phyloP scores from a whole-genome alignment of 192 early-diverging fungal species.

The Gorgonomyces haynaldii region DNA sequence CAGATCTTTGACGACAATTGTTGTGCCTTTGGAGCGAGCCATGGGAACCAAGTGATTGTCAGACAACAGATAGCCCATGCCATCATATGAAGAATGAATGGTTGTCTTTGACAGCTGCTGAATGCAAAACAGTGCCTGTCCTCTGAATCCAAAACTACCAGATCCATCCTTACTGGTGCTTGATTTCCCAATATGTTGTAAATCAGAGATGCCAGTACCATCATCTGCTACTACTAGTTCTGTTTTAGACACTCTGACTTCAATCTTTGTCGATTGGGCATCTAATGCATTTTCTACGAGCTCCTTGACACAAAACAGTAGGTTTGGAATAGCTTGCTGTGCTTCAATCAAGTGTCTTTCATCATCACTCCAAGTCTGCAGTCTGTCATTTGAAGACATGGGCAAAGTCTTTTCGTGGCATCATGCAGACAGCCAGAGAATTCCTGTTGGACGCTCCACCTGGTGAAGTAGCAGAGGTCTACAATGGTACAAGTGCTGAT shows the following conservation, averaged over 20 bases:
- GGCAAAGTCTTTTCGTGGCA: too few species aligned
- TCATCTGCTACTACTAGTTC: conserved; percentile 48
- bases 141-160: conserved; percentile 81
- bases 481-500: conserved; percentile 59
- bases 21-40: conserved; percentile 45
- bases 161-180: conserved; percentile 72
- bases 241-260: conserved; percentile 46
- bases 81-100: conserved; percentile 38
- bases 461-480: conserved; percentile 93
- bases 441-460: conserved; percentile 85
- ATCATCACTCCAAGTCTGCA: too few species aligned
- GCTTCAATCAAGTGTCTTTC: too few species aligned
- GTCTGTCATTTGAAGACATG: too few species aligned
- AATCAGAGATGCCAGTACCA: conserved; percentile 62
- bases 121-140: conserved; percentile 85
- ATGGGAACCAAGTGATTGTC: conserved; percentile 54
- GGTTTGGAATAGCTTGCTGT: conserved; percentile 15
- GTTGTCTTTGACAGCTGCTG: conserved; percentile 60
- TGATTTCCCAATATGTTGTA: conserved; percentile 62
- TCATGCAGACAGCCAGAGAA: too few species aligned
- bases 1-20: conserved; percentile 23
- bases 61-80: conserved; percentile 42
- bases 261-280: conserved; percentile 69
- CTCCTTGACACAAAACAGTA: conserved; percentile 45
- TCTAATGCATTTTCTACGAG: conserved; percentile 91